phyloP scores from a whole-genome alignment of 2,329 filamentous ascomycete species.

The Myriangium duriaei region DNA sequence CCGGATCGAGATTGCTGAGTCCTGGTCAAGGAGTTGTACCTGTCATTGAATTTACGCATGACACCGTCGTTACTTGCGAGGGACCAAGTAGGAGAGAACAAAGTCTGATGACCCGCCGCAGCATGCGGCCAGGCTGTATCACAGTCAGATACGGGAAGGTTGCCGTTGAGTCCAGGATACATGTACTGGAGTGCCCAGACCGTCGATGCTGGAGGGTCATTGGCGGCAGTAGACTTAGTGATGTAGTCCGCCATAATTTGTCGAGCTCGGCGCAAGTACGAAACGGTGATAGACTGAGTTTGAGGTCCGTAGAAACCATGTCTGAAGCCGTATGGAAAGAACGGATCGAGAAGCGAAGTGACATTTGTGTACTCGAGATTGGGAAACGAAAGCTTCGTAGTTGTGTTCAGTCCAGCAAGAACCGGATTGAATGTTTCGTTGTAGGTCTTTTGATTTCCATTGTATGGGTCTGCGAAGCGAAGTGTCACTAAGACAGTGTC shows the following conservation, averaged over 20 bases:
- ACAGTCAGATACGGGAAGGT: conserved; percentile 6
- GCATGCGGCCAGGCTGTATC: conserved; percentile 8
- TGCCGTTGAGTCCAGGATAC: conserved; percentile 7
- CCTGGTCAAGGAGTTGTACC: conserved; percentile 9
- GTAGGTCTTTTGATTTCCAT: conserved; percentile 2
- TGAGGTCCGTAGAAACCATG: conserved; percentile 10
- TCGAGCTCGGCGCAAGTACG: conserved; percentile 2
- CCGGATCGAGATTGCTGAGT: conserved; percentile 4
- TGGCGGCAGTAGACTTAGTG: background rate
- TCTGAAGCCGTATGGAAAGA: conserved; percentile 10
- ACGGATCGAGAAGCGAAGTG: conserved; percentile 1
- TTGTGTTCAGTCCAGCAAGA: conserved; percentile 2
- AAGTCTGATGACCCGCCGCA: conserved; percentile 7
- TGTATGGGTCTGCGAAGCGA: conserved; percentile 3
- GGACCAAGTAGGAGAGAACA: conserved; percentile 9
- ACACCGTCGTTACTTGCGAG: conserved; percentile 4
- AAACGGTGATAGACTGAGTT: conserved; percentile 3
- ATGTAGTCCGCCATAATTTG: conserved; percentile 4
- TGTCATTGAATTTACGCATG: background rate
- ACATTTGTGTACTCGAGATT: conserved; percentile 1
- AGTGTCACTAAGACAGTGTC: conserved; percentile 8
- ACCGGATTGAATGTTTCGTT: conserved; percentile 8
- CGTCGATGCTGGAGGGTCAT: conserved; percentile 3
- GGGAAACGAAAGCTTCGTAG: background rate
- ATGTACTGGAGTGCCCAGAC: conserved; percentile 12